A percentile compares a stretch with the other conserved stretches of the same genome.
phyloP scores from a whole-genome alignment of 169 alveolate genomes.

The Plasmodium yoelii region DNA sequence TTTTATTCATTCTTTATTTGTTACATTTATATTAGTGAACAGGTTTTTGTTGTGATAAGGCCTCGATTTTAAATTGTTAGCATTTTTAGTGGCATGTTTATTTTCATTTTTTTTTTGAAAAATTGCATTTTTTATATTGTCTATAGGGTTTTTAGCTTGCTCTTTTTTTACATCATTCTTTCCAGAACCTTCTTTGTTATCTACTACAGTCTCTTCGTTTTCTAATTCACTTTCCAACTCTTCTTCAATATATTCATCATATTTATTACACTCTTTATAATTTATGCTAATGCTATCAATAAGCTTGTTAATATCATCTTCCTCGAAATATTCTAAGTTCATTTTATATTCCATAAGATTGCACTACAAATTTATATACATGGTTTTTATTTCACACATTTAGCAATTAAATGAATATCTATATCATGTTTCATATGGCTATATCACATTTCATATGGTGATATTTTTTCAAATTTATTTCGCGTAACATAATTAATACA shows the following conservation, averaged over 20 bases:
- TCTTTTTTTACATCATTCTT: not conserved
- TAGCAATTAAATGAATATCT: no score
- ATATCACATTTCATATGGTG: no score
- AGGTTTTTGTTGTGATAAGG: slow-evolving; percentile 9
- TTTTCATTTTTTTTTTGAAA: slow-evolving; percentile 4
- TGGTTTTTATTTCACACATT: no score
- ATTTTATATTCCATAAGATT: not conserved
- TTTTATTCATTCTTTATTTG: no score
- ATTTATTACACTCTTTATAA: slow-evolving; percentile 57
- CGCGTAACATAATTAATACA: no score
- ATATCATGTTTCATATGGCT: no score
- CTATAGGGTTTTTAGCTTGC: slow-evolving; percentile 4
- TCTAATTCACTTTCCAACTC: slow-evolving; percentile 40
- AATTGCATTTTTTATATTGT: slow-evolving; percentile 40
- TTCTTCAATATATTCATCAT: slow-evolving; percentile 42
- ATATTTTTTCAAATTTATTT: no score
- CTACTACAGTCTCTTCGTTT: slow-evolving; percentile 21
- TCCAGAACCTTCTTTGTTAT: slow-evolving; percentile 4
- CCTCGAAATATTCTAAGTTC: slow-evolving; percentile 56
- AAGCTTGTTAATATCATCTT: slow-evolving; percentile 68
- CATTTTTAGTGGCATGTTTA: not conserved
- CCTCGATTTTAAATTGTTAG: not conserved
- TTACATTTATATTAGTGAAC: slow-evolving; percentile 46
- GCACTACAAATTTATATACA: not conserved
- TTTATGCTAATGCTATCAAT: slow-evolving; percentile 63